A percentile compares a stretch with the other conserved stretches of the same genome.
phyloP scores from a whole-genome alignment of 1,139 yeast species.

The Hyphopichia khmerensis region DNA sequence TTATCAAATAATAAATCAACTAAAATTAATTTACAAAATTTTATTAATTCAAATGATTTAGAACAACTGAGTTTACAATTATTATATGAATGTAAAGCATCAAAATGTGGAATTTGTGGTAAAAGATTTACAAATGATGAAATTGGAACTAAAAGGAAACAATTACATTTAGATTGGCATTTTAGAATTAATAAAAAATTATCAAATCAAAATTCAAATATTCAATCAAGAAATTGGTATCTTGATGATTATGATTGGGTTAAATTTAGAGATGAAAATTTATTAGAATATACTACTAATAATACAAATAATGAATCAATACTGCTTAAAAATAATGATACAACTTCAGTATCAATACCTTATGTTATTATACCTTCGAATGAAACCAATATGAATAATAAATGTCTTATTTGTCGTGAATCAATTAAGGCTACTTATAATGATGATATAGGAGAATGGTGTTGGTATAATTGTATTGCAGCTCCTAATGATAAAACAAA shows the following conservation, averaged over 20 bases:
- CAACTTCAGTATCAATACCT: slow-evolving; percentile 13
- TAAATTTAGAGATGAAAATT: slow-evolving; percentile 61
- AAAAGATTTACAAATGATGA: slow-evolving; percentile 70
- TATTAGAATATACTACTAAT: slow-evolving; percentile 32
- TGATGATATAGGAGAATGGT: slow-evolving; percentile 93
- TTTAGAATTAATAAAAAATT: slow-evolving; percentile 84
- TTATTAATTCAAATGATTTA: slow-evolving; percentile 35
- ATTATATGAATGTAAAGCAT: slow-evolving; percentile 62
- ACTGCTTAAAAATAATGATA: background rate
- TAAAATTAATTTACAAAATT: slow-evolving; percentile 28
- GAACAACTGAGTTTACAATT: slow-evolving; percentile 28
- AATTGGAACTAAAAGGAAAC: slow-evolving; percentile 53
- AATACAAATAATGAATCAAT: slow-evolving; percentile 1
- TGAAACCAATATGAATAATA: slow-evolving; percentile 63
- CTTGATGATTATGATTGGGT: slow-evolving; percentile 74
- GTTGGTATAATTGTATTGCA: slow-evolving; percentile 80
- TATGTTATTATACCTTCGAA: slow-evolving; percentile 73
- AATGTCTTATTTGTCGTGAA: slow-evolving; percentile 89
- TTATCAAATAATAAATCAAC: slow-evolving; percentile 9
- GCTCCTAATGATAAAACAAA: slow-evolving; percentile 54
- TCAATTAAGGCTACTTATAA: slow-evolving; percentile 75
- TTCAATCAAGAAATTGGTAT: slow-evolving; percentile 83
- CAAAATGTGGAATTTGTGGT: slow-evolving; percentile 89
- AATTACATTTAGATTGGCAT: slow-evolving; percentile 91
- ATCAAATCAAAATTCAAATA: slow-evolving; percentile 36